These are phyloP conservation scores for Hypoxylon fragiforme DNA, from an alignment of 495 filamentous ascomycete genomes.

Conservation along the genomic window DNA sequence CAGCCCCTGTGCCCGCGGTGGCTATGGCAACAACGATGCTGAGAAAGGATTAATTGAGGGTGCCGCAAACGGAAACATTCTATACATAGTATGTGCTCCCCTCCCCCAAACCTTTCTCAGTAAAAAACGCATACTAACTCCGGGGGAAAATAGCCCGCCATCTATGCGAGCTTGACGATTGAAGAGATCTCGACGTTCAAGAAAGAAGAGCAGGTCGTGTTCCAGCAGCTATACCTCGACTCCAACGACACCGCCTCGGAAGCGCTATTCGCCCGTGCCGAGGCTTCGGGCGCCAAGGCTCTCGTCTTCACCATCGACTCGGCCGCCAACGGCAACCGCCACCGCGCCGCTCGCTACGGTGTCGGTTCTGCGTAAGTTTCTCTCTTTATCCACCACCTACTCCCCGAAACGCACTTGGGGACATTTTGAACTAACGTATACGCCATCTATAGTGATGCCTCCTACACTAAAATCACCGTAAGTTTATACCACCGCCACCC, in stretches of 20 bases:
- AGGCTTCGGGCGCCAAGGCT: conserved; percentile 41
- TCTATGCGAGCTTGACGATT: conserved; percentile 39
- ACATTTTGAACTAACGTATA: conserved; percentile 4
- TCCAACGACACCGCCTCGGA: conserved; percentile 41
- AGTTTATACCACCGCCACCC: conserved; percentile 3
- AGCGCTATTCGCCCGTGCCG: conserved; percentile 36
- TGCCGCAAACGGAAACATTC: conserved; percentile 40
- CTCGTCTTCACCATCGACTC: conserved; percentile 48
- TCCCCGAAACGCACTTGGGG: too few species aligned
- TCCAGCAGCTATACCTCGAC: conserved; percentile 47
- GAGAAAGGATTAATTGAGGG: conserved; percentile 44
- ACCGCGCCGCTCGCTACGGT: conserved; percentile 42
- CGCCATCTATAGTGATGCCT: conserved; percentile 9
- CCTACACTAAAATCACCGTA: conserved; percentile 33
- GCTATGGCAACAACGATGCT: conserved; percentile 39
- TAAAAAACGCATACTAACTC: conserved; percentile 33
- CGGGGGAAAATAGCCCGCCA: too few species aligned
- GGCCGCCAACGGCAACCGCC: conserved; percentile 43
- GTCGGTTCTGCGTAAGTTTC: conserved; percentile 37
- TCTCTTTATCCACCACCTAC: too few species aligned
- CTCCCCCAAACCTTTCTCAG: too few species aligned
- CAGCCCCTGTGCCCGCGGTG: conserved; percentile 41
- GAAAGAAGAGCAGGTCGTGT: conserved; percentile 36
- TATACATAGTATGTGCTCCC: conserved; percentile 37
- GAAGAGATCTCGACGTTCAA: conserved; percentile 43